Evolutionary conservation across 2,329 filamentous ascomycete genomes (phyloP), one percentile per base, ranked within the genome.

Genomic region (Monilinia fructigena): DNA sequence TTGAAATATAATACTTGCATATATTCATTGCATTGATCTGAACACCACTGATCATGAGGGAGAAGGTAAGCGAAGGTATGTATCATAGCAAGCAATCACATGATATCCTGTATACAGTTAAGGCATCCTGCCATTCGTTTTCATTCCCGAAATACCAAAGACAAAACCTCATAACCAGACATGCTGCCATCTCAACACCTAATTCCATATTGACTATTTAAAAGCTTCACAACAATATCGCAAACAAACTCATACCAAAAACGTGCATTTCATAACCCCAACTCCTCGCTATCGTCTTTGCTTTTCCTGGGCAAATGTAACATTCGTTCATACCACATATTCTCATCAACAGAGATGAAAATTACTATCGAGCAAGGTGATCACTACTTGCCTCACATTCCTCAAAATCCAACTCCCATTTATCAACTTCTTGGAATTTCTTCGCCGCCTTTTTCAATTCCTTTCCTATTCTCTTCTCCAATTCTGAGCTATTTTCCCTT

Each of bases 341-440:
- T 10, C 35, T 60, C n/a, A 4, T 11, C 20, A 23, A 50, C 23
- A n/a, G 20, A 35, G 28, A 35, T 35, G 31, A 40, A 23, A 11
- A 47, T 20, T 14, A 50, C 45, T 61, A 61, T 16, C 58, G 45
- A 10, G 58, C 58, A 26, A 61, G 45, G 20, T 61, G 55, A 54
- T 66, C 63, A 67, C 82, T 83, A 68, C 81, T 81, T 75, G 84
- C 82, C 28, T 81, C 82, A 59, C 86, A 81, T 71, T 87, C 86
- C 78, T 90, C 88, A 76, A 85, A 90, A 61, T 86, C 85, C 68
- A 90, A 77, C 77, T 88, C 82, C 86, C 87, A 90, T 77, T 82
- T 80, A 75, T 90, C 88, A 52, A 90, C 88, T 77, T 90, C 87
- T 75, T 84, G 82, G 72, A 90, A 90, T 77, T 89, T 89, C 74